Evolutionary conservation across 2,329 filamentous ascomycete species (phyloP).

Genomic region (Rhynchosporium secalis): DNA sequence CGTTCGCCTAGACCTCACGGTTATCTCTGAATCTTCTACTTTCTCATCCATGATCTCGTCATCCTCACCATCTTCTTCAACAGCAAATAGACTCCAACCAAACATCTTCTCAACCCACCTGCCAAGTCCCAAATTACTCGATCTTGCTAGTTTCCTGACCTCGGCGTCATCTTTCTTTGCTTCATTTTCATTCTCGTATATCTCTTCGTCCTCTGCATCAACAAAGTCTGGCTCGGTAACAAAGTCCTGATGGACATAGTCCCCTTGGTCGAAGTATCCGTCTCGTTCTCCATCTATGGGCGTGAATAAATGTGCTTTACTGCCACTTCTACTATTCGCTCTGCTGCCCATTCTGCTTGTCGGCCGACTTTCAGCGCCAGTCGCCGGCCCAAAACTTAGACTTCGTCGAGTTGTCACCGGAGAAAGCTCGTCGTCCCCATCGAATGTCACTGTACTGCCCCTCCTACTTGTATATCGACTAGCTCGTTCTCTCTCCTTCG

Average conservation of each 20-base stretch:
- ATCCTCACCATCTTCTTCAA: conserved; percentile 60
- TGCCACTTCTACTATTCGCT: conserved; percentile 38
- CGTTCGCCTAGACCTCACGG: conserved; percentile 30
- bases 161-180: conserved; percentile 57
- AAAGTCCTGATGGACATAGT: conserved; percentile 40
- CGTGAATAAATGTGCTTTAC: conserved; percentile 39
- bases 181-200: conserved; percentile 53
- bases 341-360: conserved; percentile 51
- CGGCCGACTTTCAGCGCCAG: conserved; percentile 46
- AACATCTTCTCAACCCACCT: conserved; percentile 61
- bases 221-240: conserved; percentile 61
- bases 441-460: conserved; percentile 34
- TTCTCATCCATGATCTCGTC: conserved; percentile 42
- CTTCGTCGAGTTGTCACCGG: conserved; percentile 36
- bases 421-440: conserved; percentile 43
- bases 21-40: conserved; percentile 38
- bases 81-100: conserved; percentile 62
- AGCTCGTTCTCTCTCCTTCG: conserved; percentile 50
- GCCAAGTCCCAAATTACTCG: conserved; percentile 52
- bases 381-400: conserved; percentile 41
- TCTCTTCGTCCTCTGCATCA: conserved; percentile 59
- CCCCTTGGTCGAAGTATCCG: conserved; percentile 45
- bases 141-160: conserved; percentile 56
- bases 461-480: conserved; percentile 41
- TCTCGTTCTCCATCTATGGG: conserved; percentile 48